Conservation (phyloP, 1,284 basidiomycete species). For the Microbotryum lychnidis-dioicae region DNA sequence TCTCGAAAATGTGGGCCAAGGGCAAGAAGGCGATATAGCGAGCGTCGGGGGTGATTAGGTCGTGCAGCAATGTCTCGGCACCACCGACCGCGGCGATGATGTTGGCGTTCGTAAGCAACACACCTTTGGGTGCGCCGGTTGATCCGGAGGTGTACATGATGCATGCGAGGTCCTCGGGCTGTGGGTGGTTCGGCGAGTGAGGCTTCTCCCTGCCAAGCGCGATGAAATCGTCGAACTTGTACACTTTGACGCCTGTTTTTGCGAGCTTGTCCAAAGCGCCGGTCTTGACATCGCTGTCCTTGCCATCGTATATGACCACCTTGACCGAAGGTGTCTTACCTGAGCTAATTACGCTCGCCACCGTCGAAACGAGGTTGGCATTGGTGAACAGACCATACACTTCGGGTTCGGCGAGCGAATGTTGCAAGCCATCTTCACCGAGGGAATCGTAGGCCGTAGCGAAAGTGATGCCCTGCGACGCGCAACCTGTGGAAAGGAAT, state of each 20-base stretch:
- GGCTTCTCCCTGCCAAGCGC: constrained; percentile 53
- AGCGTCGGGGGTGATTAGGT: constrained; percentile 62
- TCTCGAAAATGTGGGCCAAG: constrained; percentile 47
- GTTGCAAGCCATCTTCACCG: constrained; percentile 53
- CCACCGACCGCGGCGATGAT: constrained; percentile 53
- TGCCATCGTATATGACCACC: constrained; percentile 79
- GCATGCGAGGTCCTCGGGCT: constrained; percentile 62
- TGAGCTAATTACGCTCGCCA: constrained; percentile 48
- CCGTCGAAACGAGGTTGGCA: constrained; percentile 60
- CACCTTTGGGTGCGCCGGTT: constrained; percentile 88
- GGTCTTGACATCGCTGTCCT: constrained; percentile 45
- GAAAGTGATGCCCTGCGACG: constrained; percentile 66
- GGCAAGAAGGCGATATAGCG: constrained; percentile 66
- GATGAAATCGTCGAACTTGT: constrained; percentile 62
- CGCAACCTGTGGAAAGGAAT: constrained; percentile 44
- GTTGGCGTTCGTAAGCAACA: constrained; percentile 79
- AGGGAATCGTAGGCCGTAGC: constrained; percentile 97
- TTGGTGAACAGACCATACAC: constrained; percentile 88
- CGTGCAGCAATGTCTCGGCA: constrained; percentile 61
- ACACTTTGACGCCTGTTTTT: constrained; percentile 42
- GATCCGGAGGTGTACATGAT: constrained; percentile 81
- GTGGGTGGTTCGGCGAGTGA: constrained; percentile 52
- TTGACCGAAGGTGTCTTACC: constrained; percentile 51
- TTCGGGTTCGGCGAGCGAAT: constrained; percentile 85
- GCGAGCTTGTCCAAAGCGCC: constrained; percentile 53